Percentiles rank a stretch among this genome's conserved stretches.
Evolutionary conservation across 768 basidiomycete species (phyloP).

Genomic region (Tylopilus balloui): DNA sequence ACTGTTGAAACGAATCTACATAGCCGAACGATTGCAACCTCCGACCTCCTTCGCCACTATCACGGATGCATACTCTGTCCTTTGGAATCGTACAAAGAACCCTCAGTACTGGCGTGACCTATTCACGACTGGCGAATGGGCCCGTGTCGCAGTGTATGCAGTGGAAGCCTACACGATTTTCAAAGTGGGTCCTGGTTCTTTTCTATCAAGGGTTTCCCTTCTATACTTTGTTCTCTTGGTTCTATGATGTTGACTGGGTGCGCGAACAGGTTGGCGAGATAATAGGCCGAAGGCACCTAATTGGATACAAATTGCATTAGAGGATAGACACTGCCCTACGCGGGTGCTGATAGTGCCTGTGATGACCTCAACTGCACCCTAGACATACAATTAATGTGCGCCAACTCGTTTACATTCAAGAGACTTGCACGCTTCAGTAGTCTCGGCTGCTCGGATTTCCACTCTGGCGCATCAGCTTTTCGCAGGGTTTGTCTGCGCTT

Average conservation of each 20-base stretch:
- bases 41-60: slow-evolving; percentile 55
- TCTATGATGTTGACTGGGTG: not conserved
- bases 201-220: no score
- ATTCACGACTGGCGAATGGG: slow-evolving; percentile 59
- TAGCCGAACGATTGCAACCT: slow-evolving; percentile 57
- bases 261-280: slow-evolving; percentile 76
- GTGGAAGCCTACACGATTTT: slow-evolving; percentile 89
- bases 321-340: slow-evolving; percentile 7
- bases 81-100: slow-evolving; percentile 60
- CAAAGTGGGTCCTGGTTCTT: slow-evolving; percentile 60
- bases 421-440: slow-evolving; percentile 2
- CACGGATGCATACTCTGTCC: slow-evolving; percentile 53
- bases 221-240: no score
- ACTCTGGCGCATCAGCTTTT: not conserved
- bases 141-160: slow-evolving; percentile 66
- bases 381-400: slow-evolving; percentile 11
- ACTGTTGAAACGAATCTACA: slow-evolving; percentile 69
- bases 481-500: not conserved
- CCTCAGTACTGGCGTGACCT: slow-evolving; percentile 58
- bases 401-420: not conserved
- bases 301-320: slow-evolving; percentile 73
- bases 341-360: not conserved
- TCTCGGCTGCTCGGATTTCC: not conserved
- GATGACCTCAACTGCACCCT: not conserved
- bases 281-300: slow-evolving; percentile 68